Evolutionary conservation across 441 rosid genomes (phyloP).

Genomic region (Mallotus japonicus): DNA sequence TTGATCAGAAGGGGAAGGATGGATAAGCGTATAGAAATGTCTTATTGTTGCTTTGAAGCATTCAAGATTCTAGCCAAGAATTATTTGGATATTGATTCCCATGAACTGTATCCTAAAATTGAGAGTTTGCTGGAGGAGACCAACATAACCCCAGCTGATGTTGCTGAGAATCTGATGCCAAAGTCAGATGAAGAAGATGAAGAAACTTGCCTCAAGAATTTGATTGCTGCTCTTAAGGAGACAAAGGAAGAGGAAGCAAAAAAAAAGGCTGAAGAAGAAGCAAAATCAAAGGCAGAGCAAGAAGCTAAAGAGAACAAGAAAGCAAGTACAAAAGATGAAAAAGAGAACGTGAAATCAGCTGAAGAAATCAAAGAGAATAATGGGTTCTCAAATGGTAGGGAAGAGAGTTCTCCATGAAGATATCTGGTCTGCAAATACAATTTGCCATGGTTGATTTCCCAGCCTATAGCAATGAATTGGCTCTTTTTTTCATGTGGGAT

Average conservation of each 20-base stretch:
- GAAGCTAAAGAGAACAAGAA: neutral
- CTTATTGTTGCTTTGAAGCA: conserved; percentile 28
- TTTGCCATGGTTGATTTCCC: too few relatives aligned
- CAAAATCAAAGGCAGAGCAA: neutral
- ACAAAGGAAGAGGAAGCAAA: neutral
- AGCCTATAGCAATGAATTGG: too few relatives aligned
- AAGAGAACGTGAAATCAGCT: neutral
- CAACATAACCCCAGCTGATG: conserved; percentile 22
- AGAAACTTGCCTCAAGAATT: conserved; percentile 13
- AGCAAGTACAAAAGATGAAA: neutral
- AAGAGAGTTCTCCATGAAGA: neutral
- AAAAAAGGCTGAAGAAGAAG: neutral
- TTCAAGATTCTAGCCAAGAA: conserved; percentile 25
- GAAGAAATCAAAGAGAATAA: neutral
- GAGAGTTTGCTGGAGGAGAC: conserved; percentile 7
- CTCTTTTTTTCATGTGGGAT: too few relatives aligned
- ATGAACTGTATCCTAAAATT: neutral
- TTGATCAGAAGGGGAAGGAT: conserved; percentile 30
- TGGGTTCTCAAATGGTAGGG: neutral
- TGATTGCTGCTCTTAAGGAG: conserved; percentile 19
- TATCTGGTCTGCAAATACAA: too few relatives aligned
- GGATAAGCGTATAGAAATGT: conserved; percentile 28
- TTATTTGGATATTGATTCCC: conserved; percentile 23
- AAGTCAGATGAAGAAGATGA: conserved; percentile 10
- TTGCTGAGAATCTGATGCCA: conserved; percentile 28